phyloP scores from a whole-genome alignment of 768 basidiomycete genomes.

The Phlebiopsis gigantea region DNA sequence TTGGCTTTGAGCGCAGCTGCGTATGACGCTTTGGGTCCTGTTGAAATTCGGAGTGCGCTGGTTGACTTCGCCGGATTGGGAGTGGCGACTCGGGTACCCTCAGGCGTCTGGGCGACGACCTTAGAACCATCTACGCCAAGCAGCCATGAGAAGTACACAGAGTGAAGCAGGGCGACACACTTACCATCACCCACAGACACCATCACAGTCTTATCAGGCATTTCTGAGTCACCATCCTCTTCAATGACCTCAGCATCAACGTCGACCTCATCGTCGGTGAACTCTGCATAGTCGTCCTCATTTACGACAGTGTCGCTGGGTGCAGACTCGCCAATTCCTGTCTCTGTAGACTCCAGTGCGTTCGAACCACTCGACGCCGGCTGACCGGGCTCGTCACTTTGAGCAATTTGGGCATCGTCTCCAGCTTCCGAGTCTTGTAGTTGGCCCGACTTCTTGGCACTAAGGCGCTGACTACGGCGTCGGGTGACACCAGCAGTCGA shows the following conservation, averaged over 20 bases:
- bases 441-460: conserved; percentile 48
- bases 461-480: conserved; percentile 79
- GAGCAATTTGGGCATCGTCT: neutral
- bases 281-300: conserved; percentile 66
- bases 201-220: conserved; percentile 81
- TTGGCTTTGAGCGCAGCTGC: conserved; percentile 91
- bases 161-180: conserved; percentile 9
- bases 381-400: conserved; percentile 9
- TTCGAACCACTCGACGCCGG: conserved; percentile 14
- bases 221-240: conserved; percentile 70
- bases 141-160: neutral
- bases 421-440: conserved; percentile 12
- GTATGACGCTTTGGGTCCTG: conserved; percentile 59
- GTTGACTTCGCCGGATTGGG: conserved; percentile 56
- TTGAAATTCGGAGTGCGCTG: conserved; percentile 27
- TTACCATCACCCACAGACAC: conserved; percentile 76
- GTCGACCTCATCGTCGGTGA: conserved; percentile 82
- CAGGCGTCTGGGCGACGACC: conserved; percentile 93
- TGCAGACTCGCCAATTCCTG: conserved; percentile 30
- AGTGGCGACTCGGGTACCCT: conserved; percentile 91
- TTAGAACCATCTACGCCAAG: conserved; percentile 71
- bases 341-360: neutral
- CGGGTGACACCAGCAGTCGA: conserved; percentile 38
- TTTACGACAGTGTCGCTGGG: conserved; percentile 53
- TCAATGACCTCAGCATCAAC: conserved; percentile 86